Evolutionary conservation across 495 filamentous ascomycete species (phyloP).

Genomic region (Podospora pseudoanserina): DNA sequence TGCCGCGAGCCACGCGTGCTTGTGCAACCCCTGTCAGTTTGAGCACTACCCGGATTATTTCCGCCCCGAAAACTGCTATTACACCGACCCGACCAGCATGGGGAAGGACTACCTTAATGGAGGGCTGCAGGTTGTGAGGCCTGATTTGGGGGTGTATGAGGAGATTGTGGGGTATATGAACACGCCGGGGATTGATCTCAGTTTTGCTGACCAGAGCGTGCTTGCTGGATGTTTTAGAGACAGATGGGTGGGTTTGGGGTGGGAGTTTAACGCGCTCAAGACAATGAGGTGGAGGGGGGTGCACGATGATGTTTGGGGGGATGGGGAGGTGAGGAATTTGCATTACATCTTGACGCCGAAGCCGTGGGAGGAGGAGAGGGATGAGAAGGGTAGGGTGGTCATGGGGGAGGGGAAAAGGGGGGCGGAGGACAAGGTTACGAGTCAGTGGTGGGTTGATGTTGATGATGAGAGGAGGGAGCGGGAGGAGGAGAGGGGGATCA

Average conservation of each 20-base stretch:
- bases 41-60: slow-evolving; percentile 72
- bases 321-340: slow-evolving; percentile 71
- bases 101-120: slow-evolving; percentile 58
- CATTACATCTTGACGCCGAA: slow-evolving; percentile 80
- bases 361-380: slow-evolving; percentile 64
- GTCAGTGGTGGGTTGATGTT: slow-evolving; percentile 19
- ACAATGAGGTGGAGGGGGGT: slow-evolving; percentile 66
- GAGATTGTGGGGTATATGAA: slow-evolving; percentile 52
- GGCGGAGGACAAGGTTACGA: slow-evolving; percentile 5
- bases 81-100: slow-evolving; percentile 20
- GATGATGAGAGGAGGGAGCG: slow-evolving; percentile 13
- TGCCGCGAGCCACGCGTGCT: slow-evolving; percentile 72
- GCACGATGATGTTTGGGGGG: slow-evolving; percentile 70
- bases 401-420: background rate
- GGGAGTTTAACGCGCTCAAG: slow-evolving; percentile 80
- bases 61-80: slow-evolving; percentile 62
- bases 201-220: slow-evolving; percentile 74
- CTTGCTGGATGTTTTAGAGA: slow-evolving; percentile 62
- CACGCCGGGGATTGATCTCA: slow-evolving; percentile 49
- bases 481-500: slow-evolving; percentile 11
- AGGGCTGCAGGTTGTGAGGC: slow-evolving; percentile 70
- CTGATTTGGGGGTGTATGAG: slow-evolving; percentile 52
- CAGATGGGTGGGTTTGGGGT: slow-evolving; percentile 71
- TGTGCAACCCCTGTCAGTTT: slow-evolving; percentile 74
- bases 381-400: background rate